A percentile compares a stretch with the other conserved stretches of the same genome.
Evolutionary conservation across 2,329 filamentous ascomycete species (phyloP).

Genomic region (Metarhizium rileyi): DNA sequence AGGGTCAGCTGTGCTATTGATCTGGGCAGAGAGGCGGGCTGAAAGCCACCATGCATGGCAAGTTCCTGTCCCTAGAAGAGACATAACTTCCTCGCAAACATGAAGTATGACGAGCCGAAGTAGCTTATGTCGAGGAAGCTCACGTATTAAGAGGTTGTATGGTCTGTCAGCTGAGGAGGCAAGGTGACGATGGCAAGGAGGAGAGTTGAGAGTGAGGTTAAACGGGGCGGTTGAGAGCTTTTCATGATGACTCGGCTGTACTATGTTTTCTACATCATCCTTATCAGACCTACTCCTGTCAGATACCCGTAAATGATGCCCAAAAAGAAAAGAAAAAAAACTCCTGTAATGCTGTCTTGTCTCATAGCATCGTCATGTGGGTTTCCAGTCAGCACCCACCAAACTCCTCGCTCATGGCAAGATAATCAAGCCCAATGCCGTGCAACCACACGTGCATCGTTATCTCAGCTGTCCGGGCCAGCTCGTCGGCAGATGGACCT

Average conservation of each 20-base stretch:
- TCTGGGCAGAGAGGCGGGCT: too few relatives aligned
- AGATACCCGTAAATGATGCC: not conserved
- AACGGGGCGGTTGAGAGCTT: not conserved
- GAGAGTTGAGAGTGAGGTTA: not conserved
- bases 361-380: not conserved
- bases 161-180: not conserved
- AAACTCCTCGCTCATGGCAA: not conserved
- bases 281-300: not conserved
- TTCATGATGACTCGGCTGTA: not conserved
- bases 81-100: too few relatives aligned
- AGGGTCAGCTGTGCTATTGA: too few relatives aligned
- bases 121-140: not conserved
- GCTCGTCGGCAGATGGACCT: slow-evolving; percentile 1
- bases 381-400: not conserved
- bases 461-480: slow-evolving; percentile 2
- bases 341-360: not conserved
- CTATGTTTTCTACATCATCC: not conserved
- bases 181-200: not conserved
- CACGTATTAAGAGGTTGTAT: slow-evolving; percentile 6
- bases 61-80: too few relatives aligned
- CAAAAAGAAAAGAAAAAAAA: not conserved
- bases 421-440: slow-evolving; percentile 7
- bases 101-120: slow-evolving; percentile 22
- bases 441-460: slow-evolving; percentile 8
- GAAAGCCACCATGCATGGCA: too few relatives aligned